Conservation (phyloP, 495 filamentous ascomycete species). For the Massariosphaeria phaeospora region DNA sequence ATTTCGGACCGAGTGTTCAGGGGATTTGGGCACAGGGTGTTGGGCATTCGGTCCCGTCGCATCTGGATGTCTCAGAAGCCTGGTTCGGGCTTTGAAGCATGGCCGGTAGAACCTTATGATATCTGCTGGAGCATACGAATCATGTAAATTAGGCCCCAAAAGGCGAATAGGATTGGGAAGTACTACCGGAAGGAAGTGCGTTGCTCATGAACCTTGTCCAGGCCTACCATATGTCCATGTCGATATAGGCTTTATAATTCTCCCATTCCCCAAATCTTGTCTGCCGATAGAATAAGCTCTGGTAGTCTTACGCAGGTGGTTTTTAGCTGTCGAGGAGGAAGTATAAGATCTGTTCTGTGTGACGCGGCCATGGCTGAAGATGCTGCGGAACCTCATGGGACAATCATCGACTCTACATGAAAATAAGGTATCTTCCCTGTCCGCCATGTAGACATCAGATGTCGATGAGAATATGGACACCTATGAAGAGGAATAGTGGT, state of each 20-base stretch:
- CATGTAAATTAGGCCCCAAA: background rate
- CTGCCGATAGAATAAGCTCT: constrained; percentile 13
- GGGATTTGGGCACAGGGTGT: constrained; percentile 49
- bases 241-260: background rate
- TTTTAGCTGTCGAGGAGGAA: constrained; percentile 15
- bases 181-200: background rate
- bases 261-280: background rate
- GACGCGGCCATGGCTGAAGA: constrained; percentile 4
- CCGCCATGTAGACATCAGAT: background rate
- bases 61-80: constrained; percentile 23
- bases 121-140: background rate
- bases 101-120: background rate
- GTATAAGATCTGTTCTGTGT: constrained; percentile 17
- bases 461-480: background rate
- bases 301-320: constrained; percentile 19
- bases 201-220: background rate
- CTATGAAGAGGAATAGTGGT: background rate
- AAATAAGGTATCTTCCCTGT: no score
- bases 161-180: background rate
- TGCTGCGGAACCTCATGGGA: constrained; percentile 9
- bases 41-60: constrained; percentile 46
- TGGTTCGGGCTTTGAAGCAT: constrained; percentile 26
- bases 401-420: no score
- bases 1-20: constrained; percentile 47
- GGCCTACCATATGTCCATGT: background rate